Conservation (phyloP, 805 yeast genomes). For the Myxozyma lipomycoides region DNA sequence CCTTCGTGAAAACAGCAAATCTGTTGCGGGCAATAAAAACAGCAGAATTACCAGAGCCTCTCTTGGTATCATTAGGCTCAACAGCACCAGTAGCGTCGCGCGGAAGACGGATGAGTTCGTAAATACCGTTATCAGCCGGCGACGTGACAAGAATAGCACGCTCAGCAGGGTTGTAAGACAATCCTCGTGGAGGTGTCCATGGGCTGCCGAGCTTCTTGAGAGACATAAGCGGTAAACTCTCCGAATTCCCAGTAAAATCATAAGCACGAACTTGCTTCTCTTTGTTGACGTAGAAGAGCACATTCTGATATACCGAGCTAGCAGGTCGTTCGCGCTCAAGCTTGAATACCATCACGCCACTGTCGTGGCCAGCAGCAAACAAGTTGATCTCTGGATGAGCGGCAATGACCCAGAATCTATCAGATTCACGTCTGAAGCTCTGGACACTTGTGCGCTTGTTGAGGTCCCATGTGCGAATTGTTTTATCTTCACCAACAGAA, state of each 20-base stretch:
- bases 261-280: slow-evolving; percentile 83
- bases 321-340: slow-evolving; percentile 97
- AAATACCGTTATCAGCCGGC: slow-evolving; percentile 55
- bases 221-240: slow-evolving; percentile 73
- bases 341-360: slow-evolving; percentile 97
- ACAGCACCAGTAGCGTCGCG: slow-evolving; percentile 89
- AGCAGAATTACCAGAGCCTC: slow-evolving; percentile 82
- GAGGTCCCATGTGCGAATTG: slow-evolving; percentile 94
- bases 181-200: slow-evolving; percentile 78
- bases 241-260: slow-evolving; percentile 61
- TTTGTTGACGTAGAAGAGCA: slow-evolving; percentile 67
- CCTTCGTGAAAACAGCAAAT: slow-evolving; percentile 72
- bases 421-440: slow-evolving; percentile 89
- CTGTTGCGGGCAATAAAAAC: slow-evolving; percentile 91
- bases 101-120: slow-evolving; percentile 73
- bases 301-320: slow-evolving; percentile 65
- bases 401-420: slow-evolving; percentile 89
- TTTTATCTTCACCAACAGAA: slow-evolving; percentile 93
- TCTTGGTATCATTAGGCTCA: slow-evolving; percentile 76
- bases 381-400: slow-evolving; percentile 87
- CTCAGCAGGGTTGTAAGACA: slow-evolving; percentile 91
- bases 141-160: slow-evolving; percentile 78
- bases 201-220: slow-evolving; percentile 79
- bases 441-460: slow-evolving; percentile 90
- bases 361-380: slow-evolving; percentile 91